Evolutionary conservation across 148 eudicot genomes (phyloP).

Genomic region (Euryodendron excelsum): DNA sequence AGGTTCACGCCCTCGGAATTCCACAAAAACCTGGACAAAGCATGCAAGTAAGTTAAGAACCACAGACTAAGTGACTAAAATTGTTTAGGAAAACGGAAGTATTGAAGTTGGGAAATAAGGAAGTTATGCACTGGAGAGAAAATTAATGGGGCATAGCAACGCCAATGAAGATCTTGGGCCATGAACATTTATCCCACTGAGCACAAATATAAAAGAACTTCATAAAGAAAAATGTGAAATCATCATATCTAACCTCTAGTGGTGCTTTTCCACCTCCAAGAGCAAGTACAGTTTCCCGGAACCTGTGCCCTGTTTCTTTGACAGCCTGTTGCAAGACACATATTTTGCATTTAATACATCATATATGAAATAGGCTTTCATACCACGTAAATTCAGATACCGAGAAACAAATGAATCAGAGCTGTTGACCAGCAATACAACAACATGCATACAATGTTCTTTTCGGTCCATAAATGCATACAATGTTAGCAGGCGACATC

Average conservation of each 20-base stretch:
- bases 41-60: neutral
- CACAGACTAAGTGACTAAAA: no score
- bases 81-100: no score
- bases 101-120: no score
- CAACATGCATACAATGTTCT: no score
- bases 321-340: constrained; percentile 54
- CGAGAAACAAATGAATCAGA: neutral
- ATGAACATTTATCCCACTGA: neutral
- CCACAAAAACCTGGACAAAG: constrained; percentile 69
- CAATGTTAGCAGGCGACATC: no score
- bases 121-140: no score
- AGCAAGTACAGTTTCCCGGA: constrained; percentile 94
- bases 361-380: neutral
- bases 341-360: neutral
- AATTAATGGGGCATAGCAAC: no score
- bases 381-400: neutral
- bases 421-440: no score
- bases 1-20: constrained; percentile 94
- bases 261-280: constrained; percentile 98
- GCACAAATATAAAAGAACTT: neutral
- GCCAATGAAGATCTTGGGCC: neutral
- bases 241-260: constrained; percentile 45
- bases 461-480: no score
- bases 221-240: neutral
- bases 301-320: constrained; percentile 73